phyloP scores from a whole-genome alignment of 2,329 filamentous ascomycete genomes.

The Cadophora malorum region DNA sequence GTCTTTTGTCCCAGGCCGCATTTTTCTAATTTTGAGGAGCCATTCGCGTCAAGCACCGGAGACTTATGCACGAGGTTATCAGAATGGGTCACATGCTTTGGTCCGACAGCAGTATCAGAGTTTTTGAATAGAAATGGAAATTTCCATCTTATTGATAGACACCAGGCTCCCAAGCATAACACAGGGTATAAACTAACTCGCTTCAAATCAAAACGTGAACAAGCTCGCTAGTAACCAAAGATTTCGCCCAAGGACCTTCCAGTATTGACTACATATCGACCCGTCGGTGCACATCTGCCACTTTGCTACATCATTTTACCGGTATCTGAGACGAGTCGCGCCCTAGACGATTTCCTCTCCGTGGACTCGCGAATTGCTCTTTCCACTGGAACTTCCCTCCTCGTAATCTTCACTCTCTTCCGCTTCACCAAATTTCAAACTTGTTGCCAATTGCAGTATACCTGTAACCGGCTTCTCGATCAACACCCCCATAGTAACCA shows the following conservation, averaged over 20 bases:
- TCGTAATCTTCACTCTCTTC: constrained; percentile 21
- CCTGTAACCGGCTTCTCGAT: constrained; percentile 28
- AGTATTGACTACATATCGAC: not conserved
- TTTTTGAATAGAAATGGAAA: too few relatives aligned
- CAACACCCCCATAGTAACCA: constrained; percentile 27
- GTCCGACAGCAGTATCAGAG: too few relatives aligned
- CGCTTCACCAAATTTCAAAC: constrained; percentile 29
- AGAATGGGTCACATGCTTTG: too few relatives aligned
- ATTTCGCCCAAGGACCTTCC: not conserved
- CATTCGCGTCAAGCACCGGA: too few relatives aligned
- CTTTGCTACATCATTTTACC: not conserved
- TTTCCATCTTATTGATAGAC: too few relatives aligned
- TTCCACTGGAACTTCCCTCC: constrained; percentile 6
- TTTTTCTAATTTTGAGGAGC: too few relatives aligned
- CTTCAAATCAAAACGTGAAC: not conserved
- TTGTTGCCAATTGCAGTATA: constrained; percentile 30
- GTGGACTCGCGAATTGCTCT: not conserved
- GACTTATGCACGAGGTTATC: too few relatives aligned
- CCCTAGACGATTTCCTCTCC: not conserved
- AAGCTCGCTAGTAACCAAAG: not conserved
- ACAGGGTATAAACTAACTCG: not conserved
- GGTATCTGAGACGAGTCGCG: not conserved
- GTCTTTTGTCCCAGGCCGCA: too few relatives aligned
- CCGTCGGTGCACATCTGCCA: too few relatives aligned
- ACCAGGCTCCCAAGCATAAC: too few relatives aligned